Evolutionary conservation across 306 rosid species (phyloP), one percentile per base, ranked within the genome.

Genomic region (Astragalus glycyphyllos): DNA sequence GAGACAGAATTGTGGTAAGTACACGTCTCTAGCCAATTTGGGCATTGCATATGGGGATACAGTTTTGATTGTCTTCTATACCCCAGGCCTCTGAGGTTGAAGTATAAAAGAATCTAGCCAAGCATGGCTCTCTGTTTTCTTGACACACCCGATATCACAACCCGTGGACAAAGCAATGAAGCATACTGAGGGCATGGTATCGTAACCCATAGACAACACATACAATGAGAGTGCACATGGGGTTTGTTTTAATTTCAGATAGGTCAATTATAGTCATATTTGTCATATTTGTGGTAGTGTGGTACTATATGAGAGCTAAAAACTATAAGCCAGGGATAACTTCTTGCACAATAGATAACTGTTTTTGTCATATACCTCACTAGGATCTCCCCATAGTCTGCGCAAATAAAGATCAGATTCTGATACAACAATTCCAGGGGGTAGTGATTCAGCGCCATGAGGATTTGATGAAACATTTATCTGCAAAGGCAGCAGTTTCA

Each of bases 351-450:
- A 45, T 51, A 67, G 59, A 71, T 49, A 63, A 29, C 45, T 51
- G 72, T 48, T 51, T 69, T 77, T 55, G 75, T 54, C 80, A 83
- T 85, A 87, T 86, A 91, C 99, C 90, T 91, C 99, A 71, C 83
- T 87, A 42, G 99, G 99, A 23, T 87, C 96, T 50, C 99, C 99
- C 99, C 99, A 95, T 76, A 91, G 74, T 79, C 99, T 85, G 55
- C 91, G 96, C 81, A 87, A 59, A 78, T 89, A 80, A 56, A 91
- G 81, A 84, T 95, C 99, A 73, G 99, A 82, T 76, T 89, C 84
- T 53, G 97, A 35, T 55, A 77, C 99, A 80, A 95, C 71, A 77
- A 95, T 89, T 81, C 90, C 90, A 3, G 97, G 97, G 61, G 99
- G 97, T 20, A 95, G 83, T 58, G 82, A 79, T 80, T 91, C 99